Evolutionary conservation across 2,329 filamentous ascomycete species (phyloP), one percentile per base, ranked within the genome.

Genomic region (Colletotrichum chlorophyti): DNA sequence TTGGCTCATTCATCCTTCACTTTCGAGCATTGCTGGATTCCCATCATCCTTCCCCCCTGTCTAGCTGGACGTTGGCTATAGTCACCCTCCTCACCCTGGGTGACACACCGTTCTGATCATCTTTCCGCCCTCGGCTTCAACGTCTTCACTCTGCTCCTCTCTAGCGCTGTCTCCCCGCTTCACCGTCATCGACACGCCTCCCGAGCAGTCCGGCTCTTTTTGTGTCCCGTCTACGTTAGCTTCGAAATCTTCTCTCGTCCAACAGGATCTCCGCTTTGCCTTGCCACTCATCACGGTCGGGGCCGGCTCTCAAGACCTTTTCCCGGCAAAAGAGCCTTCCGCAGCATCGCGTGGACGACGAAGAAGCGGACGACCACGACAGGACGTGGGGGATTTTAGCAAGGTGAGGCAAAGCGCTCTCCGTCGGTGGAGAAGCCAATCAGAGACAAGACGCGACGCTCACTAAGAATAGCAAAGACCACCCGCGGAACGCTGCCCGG

Each of bases 391-490:
- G 51, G 51, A 49, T 50, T 55, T 37, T 19, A 35, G 14, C 34
- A 45, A 58, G 58, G 58, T 60, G 46, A 60, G 58, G n/a, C n/a
- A 34, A 58, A 52, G 53, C 57, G 31, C 42, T 37, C 3, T 43
- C 40, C 46, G 53, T 27, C 58, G 31, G 40, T 29, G 58, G n/a
- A n/a, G n/a, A n/a, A n/a, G 38, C 67, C 66, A 69, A 70, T 69
- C 53, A 66, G 21, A 47, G n/a, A 45, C n/a, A n/a, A n/a, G 19
- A 26, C 27, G 31, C 29, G 61, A 53, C 64, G 53, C 68, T 69
- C 64, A 54, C 68, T 69, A 70, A 69, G 63, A 66, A 69, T 70
- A 69, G 63, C 57, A 40, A 32, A n/a, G 32, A 24, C 40, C 29
- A 21, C 19, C 37, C 51, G 51, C 55, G 55, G 55, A 59, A 59